phyloP scores from a whole-genome alignment of 768 basidiomycete genomes.

The Russula dissimulans region DNA sequence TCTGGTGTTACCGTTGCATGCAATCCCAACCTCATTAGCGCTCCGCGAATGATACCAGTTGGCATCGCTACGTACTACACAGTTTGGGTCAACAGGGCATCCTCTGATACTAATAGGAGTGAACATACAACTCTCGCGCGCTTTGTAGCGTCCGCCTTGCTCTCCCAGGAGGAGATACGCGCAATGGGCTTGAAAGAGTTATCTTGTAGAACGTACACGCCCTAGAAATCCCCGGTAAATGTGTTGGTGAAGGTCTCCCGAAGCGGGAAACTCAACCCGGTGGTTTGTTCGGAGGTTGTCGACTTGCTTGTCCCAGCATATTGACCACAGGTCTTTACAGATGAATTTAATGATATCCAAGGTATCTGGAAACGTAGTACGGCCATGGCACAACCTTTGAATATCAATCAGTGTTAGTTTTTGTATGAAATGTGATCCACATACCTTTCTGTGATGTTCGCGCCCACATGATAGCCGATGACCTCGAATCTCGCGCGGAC shows the following conservation, averaged over 20 bases:
- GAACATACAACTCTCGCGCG: conserved; percentile 58
- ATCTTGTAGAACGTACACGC: conserved; percentile 90
- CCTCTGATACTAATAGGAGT: not conserved
- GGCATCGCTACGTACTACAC: conserved; percentile 72
- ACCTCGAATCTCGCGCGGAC: conserved; percentile 62
- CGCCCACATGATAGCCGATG: conserved; percentile 81
- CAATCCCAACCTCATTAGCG: conserved; percentile 68
- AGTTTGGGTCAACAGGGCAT: not conserved
- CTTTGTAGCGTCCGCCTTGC: conserved; percentile 61
- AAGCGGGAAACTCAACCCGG: conserved; percentile 42
- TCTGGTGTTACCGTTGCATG: conserved; percentile 71
- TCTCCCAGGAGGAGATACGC: conserved; percentile 73
- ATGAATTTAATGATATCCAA: conserved; percentile 91
- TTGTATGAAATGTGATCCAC: conserved; percentile 20
- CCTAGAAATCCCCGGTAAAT: conserved; percentile 35
- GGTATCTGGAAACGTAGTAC: conserved; percentile 68
- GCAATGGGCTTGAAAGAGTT: conserved; percentile 80
- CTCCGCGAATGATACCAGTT: conserved; percentile 76
- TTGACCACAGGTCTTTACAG: conserved; percentile 92
- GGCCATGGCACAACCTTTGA: conserved; percentile 63
- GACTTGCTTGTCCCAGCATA: conserved; percentile 90
- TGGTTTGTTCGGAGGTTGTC: conserved; percentile 95
- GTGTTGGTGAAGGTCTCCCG: not conserved
- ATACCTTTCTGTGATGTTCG: conserved; percentile 79
- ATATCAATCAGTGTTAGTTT: not conserved